phyloP scores from a whole-genome alignment of 768 basidiomycete species.

The Naematelia encephala region DNA sequence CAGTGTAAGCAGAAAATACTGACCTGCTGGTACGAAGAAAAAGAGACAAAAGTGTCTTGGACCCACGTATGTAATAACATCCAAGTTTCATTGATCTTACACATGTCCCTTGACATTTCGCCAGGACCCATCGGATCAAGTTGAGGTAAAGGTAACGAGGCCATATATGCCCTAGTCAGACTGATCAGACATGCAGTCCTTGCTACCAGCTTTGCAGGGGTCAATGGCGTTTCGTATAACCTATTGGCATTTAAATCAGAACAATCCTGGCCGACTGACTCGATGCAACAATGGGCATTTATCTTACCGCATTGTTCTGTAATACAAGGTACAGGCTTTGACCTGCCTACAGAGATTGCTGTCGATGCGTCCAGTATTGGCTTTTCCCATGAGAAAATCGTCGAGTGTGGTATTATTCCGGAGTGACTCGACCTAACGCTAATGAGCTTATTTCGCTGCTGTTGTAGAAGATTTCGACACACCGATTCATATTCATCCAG shows the following conservation, averaged over 20 bases:
- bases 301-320: constrained; percentile 19
- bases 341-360: not conserved
- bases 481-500: constrained; percentile 23
- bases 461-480: constrained; percentile 1
- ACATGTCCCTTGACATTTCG: not conserved
- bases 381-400: not conserved
- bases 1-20: not conserved
- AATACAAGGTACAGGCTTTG: constrained; percentile 20
- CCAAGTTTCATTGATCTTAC: constrained; percentile 16
- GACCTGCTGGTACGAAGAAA: not conserved
- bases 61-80: constrained; percentile 21
- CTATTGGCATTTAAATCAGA: not conserved
- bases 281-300: too few relatives aligned
- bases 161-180: constrained; percentile 20
- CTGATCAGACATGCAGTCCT: constrained; percentile 13
- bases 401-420: not conserved
- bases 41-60: not conserved
- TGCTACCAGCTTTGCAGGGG: not conserved
- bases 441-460: not conserved
- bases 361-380: constrained; percentile 7
- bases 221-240: not conserved
- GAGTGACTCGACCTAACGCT: not conserved
- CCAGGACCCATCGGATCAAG: constrained; percentile 1
- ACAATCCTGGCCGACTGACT: too few relatives aligned
- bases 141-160: constrained; percentile 1